These are phyloP conservation scores for Penicillium sp. DNA, from an alignment of 2,329 filamentous ascomycete genomes.

Conservation along the genomic window DNA sequence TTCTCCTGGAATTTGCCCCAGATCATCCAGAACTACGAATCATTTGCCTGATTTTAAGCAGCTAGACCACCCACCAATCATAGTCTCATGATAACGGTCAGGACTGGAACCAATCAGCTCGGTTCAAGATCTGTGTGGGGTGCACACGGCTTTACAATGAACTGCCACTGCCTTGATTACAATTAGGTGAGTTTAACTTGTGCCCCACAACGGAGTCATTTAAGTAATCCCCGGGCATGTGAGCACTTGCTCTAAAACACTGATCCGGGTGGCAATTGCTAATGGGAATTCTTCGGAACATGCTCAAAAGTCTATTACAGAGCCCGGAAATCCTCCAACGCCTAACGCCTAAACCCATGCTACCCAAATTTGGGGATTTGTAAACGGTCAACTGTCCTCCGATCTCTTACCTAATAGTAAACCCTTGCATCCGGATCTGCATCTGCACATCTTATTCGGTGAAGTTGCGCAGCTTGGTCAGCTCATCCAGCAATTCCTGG, in stretches of 20 bases:
- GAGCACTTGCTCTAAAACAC: constrained; percentile 2
- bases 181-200: constrained; percentile 1
- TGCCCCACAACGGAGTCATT: background rate
- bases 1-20: background rate
- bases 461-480: constrained; percentile 71
- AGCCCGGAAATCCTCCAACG: background rate
- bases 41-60: background rate
- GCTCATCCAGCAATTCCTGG: constrained; percentile 84
- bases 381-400: constrained; percentile 3
- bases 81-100: background rate
- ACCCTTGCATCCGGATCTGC: background rate
- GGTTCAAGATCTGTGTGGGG: background rate
- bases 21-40: background rate
- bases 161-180: constrained; percentile 1
- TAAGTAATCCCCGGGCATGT: constrained; percentile 1
- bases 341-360: background rate
- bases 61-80: background rate
- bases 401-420: constrained; percentile 4
- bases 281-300: background rate
- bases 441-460: constrained; percentile 32
- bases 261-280: background rate
- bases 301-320: background rate
- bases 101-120: background rate
- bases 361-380: background rate
- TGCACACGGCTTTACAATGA: background rate